Evolutionary conservation across 371 early-diverging fungal species (phyloP).

Genomic region (Mortierella sp.): DNA sequence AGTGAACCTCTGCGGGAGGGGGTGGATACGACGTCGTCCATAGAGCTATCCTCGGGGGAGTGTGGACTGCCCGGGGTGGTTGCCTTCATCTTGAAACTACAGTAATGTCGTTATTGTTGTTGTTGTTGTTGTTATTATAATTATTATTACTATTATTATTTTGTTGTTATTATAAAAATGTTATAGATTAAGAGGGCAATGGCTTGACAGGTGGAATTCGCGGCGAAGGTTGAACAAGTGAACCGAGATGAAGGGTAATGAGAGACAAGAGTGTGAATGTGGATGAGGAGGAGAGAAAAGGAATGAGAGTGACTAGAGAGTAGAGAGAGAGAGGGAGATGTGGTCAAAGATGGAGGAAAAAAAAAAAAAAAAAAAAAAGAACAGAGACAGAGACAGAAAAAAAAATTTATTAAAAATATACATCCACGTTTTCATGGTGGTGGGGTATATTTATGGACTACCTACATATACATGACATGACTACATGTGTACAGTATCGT

Average conservation of each 20-base stretch:
- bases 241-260: too few species aligned
- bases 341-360: neutral
- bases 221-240: neutral
- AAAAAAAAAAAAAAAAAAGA: neutral
- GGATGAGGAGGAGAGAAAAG: neutral
- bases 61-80: slow-evolving; percentile 13
- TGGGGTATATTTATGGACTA: neutral
- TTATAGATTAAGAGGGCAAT: neutral
- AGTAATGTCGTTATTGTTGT: neutral
- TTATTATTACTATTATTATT: neutral
- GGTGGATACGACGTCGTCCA: slow-evolving; percentile 13
- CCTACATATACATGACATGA: neutral
- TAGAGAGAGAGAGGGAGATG: neutral
- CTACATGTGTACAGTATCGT: neutral
- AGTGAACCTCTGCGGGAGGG: slow-evolving; percentile 1
- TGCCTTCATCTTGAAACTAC: slow-evolving; percentile 6
- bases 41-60: slow-evolving; percentile 8
- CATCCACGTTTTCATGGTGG: too few species aligned
- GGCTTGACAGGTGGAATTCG: neutral
- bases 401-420: neutral
- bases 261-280: too few species aligned
- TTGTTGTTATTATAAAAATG: neutral
- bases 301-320: neutral
- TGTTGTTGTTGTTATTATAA: neutral
- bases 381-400: slow-evolving; percentile 2